These are phyloP conservation scores for Antitrichia curtipendula DNA, from an alignment of 225 moss, liverwort and hornwort genomes.

Conservation along the genomic window DNA sequence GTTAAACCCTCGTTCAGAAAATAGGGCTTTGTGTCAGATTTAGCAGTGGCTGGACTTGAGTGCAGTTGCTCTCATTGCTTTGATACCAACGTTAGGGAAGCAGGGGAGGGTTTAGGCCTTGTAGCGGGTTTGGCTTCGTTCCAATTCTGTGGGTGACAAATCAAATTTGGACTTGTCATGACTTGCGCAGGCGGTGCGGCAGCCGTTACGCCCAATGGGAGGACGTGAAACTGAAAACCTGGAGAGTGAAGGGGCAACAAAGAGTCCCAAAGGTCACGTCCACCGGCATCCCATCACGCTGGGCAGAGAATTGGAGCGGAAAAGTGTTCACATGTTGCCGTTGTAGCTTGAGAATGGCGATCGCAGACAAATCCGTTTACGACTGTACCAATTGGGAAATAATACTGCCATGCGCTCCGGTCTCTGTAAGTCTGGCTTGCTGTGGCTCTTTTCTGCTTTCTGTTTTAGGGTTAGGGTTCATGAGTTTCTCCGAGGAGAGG, in stretches of 20 bases:
- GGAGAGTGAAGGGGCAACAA: conserved; percentile 17
- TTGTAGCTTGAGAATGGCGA: conserved; percentile 13
- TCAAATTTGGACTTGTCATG: neutral
- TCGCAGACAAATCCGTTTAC: neutral
- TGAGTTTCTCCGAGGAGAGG: neutral
- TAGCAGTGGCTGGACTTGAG: neutral
- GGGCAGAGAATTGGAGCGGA: neutral
- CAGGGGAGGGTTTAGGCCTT: neutral
- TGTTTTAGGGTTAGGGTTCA: conserved; percentile 16
- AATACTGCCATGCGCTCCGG: neutral
- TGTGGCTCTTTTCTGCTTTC: neutral
- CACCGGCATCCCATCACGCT: conserved; percentile 1
- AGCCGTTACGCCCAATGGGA: neutral
- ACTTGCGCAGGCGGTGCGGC: neutral
- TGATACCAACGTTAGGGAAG: neutral
- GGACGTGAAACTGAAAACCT: neutral
- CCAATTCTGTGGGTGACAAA: neutral
- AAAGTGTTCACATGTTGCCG: neutral
- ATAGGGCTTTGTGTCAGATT: neutral
- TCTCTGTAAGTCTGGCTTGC: conserved; percentile 3
- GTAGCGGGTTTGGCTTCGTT: neutral
- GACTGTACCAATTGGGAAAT: neutral
- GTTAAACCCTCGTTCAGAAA: neutral
- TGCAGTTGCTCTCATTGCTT: neutral
- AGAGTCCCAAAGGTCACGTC: conserved; percentile 18